Evolutionary conservation across 176 grass and related monocot species (phyloP).

Genomic region (Oryza rufipogon): DNA sequence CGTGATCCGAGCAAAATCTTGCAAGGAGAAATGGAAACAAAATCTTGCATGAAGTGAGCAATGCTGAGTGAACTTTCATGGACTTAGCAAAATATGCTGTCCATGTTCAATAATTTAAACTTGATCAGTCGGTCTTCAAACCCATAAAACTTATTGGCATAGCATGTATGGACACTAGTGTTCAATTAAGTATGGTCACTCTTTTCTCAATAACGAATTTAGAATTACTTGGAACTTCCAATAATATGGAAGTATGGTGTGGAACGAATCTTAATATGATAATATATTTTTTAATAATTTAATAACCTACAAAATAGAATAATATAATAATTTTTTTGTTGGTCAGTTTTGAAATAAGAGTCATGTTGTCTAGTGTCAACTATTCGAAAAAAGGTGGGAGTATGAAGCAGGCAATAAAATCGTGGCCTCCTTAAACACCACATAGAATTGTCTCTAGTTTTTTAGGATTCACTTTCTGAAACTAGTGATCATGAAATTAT

Average conservation of each 20-base stretch:
- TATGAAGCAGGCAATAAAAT: not conserved
- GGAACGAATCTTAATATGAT: not conserved
- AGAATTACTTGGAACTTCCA: not conserved
- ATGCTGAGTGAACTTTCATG: not conserved
- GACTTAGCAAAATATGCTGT: not conserved
- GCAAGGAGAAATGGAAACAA: not conserved
- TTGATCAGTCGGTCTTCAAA: not conserved
- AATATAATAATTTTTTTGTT: not conserved
- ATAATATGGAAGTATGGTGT: not conserved
- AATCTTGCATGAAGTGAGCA: not conserved
- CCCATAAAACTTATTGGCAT: not conserved
- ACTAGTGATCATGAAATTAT: constrained; percentile 1
- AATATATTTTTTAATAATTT: not conserved
- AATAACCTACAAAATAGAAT: not conserved
- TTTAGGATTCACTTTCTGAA: not conserved
- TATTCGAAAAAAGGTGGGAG: not conserved
- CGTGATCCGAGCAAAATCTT: not conserved
- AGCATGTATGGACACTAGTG: not conserved
- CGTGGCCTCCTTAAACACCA: not conserved
- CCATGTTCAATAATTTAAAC: not conserved
- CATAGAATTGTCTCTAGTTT: not conserved
- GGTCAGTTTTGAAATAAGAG: not conserved
- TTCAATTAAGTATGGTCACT: not conserved
- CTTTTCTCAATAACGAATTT: not conserved
- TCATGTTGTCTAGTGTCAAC: not conserved